Evolutionary conservation across 1,284 basidiomycete species (phyloP).

Genomic region (Tetrapyrgos nigripes): DNA sequence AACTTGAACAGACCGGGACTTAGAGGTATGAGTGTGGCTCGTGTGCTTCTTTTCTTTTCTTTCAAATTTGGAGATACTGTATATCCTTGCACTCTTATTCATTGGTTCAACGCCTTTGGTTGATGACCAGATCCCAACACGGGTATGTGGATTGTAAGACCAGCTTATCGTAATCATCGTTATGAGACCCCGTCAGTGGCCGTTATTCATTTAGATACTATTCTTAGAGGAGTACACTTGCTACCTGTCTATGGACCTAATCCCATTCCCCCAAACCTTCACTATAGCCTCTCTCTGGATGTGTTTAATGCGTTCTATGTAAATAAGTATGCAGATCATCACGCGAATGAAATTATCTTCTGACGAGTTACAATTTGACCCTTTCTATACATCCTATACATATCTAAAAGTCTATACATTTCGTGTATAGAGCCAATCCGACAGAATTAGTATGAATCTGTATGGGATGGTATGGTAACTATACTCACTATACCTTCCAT

Average conservation of each 20-base stretch:
- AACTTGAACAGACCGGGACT: constrained; percentile 9
- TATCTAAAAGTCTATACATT: too few relatives aligned
- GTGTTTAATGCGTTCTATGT: constrained; percentile 21
- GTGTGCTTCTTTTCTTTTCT: too few relatives aligned
- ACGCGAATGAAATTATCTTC: constrained; percentile 18
- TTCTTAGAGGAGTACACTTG: constrained; percentile 26
- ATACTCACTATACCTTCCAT: too few relatives aligned
- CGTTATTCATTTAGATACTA: constrained; percentile 23
- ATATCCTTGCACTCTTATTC: constrained; percentile 23
- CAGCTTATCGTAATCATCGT: constrained; percentile 2
- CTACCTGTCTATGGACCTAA: constrained; percentile 20
- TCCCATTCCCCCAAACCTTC: constrained; percentile 12
- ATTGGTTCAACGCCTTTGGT: constrained; percentile 18
- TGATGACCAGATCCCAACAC: constrained; percentile 10
- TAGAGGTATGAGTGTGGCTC: constrained; percentile 12
- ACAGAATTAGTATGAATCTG: too few relatives aligned
- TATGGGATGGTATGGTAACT: too few relatives aligned
- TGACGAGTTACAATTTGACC: too few relatives aligned
- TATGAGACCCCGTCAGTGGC: background rate
- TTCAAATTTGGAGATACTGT: constrained; percentile 1
- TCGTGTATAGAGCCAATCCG: too few relatives aligned
- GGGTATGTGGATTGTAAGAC: constrained; percentile 23
- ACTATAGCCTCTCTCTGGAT: constrained; percentile 14
- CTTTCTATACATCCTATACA: too few relatives aligned
- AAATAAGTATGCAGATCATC: constrained; percentile 26